Conservation (phyloP, 2,329 filamentous ascomycete genomes). For the Rhytidhysteron rufulum region DNA sequence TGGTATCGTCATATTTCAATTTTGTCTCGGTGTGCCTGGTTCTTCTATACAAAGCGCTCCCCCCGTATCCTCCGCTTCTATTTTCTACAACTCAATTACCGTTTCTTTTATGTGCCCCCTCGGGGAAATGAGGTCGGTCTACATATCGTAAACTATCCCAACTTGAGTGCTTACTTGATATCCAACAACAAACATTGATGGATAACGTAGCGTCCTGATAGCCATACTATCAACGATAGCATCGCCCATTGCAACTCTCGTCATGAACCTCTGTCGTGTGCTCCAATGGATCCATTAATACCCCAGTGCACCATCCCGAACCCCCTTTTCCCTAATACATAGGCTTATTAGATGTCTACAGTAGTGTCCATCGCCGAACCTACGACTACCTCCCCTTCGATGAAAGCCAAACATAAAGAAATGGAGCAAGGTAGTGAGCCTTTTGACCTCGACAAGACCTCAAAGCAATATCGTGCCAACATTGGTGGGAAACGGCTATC, state of each 20-base stretch:
- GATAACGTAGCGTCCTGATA: neutral
- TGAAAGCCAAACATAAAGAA: constrained; percentile 44
- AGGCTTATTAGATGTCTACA: constrained; percentile 25
- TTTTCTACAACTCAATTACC: no score
- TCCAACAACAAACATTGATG: neutral
- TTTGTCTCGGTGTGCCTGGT: no score
- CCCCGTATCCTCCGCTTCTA: no score
- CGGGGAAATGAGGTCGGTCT: no score
- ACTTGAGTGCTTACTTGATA: neutral
- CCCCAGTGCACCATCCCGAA: neutral
- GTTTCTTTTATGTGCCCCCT: no score
- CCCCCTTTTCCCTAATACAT: constrained; percentile 4
- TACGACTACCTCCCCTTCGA: constrained; percentile 45
- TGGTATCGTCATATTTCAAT: no score
- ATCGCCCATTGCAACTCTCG: constrained; percentile 13
- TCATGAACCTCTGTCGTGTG: neutral
- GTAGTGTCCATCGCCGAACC: constrained; percentile 45
- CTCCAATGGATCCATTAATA: neutral
- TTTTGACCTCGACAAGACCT: constrained; percentile 35
- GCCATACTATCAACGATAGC: neutral
- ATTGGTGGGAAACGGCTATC: constrained; percentile 40
- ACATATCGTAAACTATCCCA: no score
- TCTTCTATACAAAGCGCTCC: no score
- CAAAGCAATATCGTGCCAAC: constrained; percentile 35
- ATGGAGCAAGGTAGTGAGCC: constrained; percentile 39